A percentile compares a stretch with the other conserved stretches of the same genome.
Conservation (phyloP, 2,329 filamentous ascomycete species). For the Fusarium musae region DNA sequence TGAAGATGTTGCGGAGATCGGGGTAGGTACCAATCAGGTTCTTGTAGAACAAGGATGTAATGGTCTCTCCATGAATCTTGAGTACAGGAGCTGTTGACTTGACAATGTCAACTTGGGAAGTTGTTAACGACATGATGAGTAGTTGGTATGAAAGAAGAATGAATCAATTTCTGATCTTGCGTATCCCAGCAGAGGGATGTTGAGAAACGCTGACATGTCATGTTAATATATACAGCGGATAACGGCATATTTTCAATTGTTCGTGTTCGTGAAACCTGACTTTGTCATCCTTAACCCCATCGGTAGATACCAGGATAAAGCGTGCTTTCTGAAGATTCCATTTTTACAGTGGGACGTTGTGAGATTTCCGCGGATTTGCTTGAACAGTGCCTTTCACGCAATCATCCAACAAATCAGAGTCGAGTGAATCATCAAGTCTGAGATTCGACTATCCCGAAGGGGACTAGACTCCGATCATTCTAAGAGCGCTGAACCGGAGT, state of each 20-base stretch:
- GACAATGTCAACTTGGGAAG: conserved; percentile 2
- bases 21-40: conserved; percentile 72
- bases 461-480: neutral
- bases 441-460: neutral
- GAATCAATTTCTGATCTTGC: too few species aligned
- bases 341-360: neutral
- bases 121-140: neutral
- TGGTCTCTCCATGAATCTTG: conserved; percentile 68
- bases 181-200: too few species aligned
- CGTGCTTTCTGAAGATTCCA: neutral
- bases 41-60: conserved; percentile 74
- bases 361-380: conserved; percentile 4
- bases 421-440: neutral
- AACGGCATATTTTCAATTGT: neutral
- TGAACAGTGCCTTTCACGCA: neutral
- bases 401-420: neutral
- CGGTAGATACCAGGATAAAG: neutral
- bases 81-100: conserved; percentile 7
- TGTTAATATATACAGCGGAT: neutral
- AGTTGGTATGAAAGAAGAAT: neutral
- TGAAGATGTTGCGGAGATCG: conserved; percentile 74
- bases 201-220: neutral
- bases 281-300: neutral
- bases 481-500: neutral
- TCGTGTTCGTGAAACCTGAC: neutral